Conservation (phyloP, 1,284 basidiomycete species). For the Leccinum laetum region DNA sequence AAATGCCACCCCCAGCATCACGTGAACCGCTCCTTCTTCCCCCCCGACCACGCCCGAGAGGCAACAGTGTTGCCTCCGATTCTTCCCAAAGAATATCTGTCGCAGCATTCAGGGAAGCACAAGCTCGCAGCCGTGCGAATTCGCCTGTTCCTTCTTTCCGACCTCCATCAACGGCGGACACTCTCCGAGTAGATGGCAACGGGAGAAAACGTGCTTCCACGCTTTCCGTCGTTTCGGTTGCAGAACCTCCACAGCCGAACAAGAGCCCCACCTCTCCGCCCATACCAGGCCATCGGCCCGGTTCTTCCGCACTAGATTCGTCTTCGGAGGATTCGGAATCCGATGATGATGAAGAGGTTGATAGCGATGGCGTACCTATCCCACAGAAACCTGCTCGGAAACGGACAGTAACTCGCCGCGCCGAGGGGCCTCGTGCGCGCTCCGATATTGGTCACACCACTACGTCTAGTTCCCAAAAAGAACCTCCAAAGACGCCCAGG, state of each 20-base stretch:
- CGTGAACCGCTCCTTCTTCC: constrained; percentile 26
- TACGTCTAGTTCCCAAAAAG: constrained; percentile 4
- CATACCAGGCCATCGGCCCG: constrained; percentile 17
- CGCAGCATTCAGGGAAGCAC: constrained; percentile 76
- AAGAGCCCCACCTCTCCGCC: constrained; percentile 13
- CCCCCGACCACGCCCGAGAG: constrained; percentile 49
- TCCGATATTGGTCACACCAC: constrained; percentile 20
- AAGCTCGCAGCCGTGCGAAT: constrained; percentile 59
- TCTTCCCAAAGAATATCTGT: constrained; percentile 72
- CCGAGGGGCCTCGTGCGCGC: constrained; percentile 8
- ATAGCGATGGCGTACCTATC: constrained; percentile 31
- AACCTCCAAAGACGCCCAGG: constrained; percentile 6
- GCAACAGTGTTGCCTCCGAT: constrained; percentile 59
- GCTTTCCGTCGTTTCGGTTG: constrained; percentile 23
- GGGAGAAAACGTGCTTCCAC: constrained; percentile 31
- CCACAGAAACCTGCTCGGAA: constrained; percentile 24
- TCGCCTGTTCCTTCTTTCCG: constrained; percentile 59
- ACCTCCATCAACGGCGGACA: constrained; percentile 31
- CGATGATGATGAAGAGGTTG: constrained; percentile 33
- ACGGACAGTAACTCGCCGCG: constrained; percentile 21
- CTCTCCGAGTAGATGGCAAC: constrained; percentile 28
- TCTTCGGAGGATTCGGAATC: constrained; percentile 33
- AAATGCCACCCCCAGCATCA: constrained; percentile 26
- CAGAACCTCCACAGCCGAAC: constrained; percentile 14
- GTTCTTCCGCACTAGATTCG: constrained; percentile 18